A percentile compares a stretch with the other conserved stretches of the same genome.
phyloP scores from a whole-genome alignment of 371 early-diverging fungal genomes.

The Circinella minor region DNA sequence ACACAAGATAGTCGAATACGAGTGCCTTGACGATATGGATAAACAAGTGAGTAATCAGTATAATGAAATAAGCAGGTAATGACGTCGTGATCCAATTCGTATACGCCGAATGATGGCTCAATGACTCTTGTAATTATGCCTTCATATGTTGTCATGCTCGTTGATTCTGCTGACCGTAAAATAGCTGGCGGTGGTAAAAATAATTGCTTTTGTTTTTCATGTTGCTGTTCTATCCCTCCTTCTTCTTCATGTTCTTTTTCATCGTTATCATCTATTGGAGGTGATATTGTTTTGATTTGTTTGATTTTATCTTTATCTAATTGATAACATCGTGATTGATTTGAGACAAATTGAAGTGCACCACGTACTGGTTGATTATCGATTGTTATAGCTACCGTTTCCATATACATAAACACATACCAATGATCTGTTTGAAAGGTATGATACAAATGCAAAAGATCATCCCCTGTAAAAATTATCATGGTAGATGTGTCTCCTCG shows the following conservation, averaged over 20 bases:
- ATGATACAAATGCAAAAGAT: constrained; percentile 12
- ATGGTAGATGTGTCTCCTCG: neutral
- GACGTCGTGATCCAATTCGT: constrained; percentile 28
- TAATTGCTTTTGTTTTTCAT: neutral
- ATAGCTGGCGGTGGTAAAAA: neutral
- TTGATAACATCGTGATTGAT: neutral
- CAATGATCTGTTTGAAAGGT: constrained; percentile 11
- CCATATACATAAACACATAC: constrained; percentile 20
- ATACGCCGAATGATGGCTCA: constrained; percentile 35
- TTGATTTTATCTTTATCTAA: neutral
- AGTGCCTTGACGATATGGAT: constrained; percentile 30
- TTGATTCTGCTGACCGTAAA: neutral
- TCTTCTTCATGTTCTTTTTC: neutral
- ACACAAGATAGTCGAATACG: constrained; percentile 21
- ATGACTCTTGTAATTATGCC: constrained; percentile 36
- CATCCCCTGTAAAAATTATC: constrained; percentile 25
- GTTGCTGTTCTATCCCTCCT: neutral
- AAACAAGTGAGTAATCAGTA: constrained; percentile 12
- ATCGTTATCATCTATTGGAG: neutral
- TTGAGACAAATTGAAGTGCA: constrained; percentile 8
- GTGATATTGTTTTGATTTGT: neutral
- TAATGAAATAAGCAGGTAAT: constrained; percentile 31
- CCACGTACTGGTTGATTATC: neutral
- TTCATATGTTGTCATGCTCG: neutral
- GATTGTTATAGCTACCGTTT: neutral